Conservation (phyloP, 495 filamentous ascomycete species). For the Saxophila tyrrhenica region DNA sequence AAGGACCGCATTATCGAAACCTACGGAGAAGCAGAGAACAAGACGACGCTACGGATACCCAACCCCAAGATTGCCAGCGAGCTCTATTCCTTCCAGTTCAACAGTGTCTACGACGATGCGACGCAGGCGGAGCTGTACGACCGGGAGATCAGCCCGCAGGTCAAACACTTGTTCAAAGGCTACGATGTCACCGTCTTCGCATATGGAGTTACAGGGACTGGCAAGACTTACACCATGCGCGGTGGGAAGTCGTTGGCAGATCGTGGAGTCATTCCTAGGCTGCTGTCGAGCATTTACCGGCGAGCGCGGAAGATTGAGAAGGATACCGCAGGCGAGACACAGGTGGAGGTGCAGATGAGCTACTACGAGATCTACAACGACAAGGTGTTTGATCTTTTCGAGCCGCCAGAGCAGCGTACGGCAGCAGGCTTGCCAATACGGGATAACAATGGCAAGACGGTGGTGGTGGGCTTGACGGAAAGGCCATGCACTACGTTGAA, state of each 20-base stretch:
- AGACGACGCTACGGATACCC: constrained; percentile 74
- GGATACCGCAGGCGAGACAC: constrained; percentile 62
- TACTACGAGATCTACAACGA: constrained; percentile 98
- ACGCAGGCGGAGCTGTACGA: constrained; percentile 17
- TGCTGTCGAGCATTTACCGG: constrained; percentile 80
- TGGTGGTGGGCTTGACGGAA: constrained; percentile 86
- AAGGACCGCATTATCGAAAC: constrained; percentile 74
- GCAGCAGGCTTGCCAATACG: constrained; percentile 73
- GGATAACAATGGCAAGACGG: constrained; percentile 80
- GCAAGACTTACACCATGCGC: constrained; percentile 97
- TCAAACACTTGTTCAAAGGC: constrained; percentile 89
- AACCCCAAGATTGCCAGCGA: constrained; percentile 88
- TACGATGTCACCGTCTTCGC: constrained; percentile 92
- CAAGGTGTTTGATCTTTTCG: constrained; percentile 77
- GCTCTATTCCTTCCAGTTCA: constrained; percentile 90
- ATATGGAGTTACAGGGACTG: constrained; percentile 90
- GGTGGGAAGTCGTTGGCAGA: constrained; percentile 83
- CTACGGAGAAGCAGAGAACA: constrained; percentile 31
- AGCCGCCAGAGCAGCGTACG: constrained; percentile 81
- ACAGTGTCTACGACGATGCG: constrained; percentile 72
- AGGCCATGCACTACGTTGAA: constrained; percentile 73
- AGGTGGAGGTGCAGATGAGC: constrained; percentile 67
- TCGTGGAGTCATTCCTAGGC: constrained; percentile 77
- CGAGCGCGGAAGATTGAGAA: constrained; percentile 77
- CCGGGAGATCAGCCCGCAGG: constrained; percentile 45